These are phyloP conservation scores for Xanthoparmelia taractica DNA, from an alignment of 495 filamentous ascomycete genomes.

Conservation along the genomic window DNA sequence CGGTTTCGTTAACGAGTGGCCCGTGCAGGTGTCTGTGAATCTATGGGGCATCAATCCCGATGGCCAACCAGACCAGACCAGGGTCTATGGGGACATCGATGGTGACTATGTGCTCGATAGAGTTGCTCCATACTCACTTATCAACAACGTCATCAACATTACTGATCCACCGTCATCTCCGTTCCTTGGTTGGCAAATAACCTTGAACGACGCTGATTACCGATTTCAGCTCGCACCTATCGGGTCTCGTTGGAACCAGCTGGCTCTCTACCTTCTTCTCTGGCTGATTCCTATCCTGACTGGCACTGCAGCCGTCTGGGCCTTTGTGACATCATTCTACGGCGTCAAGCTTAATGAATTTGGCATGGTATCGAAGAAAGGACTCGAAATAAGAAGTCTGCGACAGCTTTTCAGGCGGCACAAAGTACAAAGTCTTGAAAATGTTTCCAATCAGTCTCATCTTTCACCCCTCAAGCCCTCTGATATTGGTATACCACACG, in stretches of 20 bases:
- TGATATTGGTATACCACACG: not conserved
- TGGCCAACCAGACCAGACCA: constrained; percentile 41
- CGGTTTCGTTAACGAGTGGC: constrained; percentile 47
- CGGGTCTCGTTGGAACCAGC: constrained; percentile 38
- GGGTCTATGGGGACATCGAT: constrained; percentile 44
- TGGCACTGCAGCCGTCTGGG: constrained; percentile 33
- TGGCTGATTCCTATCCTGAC: constrained; percentile 37
- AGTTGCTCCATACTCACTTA: constrained; percentile 36
- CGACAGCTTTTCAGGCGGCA: too few species aligned
- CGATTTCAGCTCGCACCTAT: constrained; percentile 36
- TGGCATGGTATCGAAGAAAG: constrained; percentile 50
- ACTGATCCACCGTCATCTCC: constrained; percentile 38
- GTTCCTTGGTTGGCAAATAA: constrained; percentile 37
- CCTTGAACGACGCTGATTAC: constrained; percentile 39
- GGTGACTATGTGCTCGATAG: constrained; percentile 37
- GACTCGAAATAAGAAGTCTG: too few species aligned
- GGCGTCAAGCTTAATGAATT: constrained; percentile 45
- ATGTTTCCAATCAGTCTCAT: too few species aligned
- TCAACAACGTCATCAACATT: constrained; percentile 41
- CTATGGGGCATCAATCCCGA: constrained; percentile 44
- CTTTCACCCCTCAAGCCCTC: too few species aligned
- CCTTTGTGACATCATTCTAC: constrained; percentile 46
- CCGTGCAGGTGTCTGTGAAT: constrained; percentile 40
- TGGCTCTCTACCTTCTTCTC: constrained; percentile 41
- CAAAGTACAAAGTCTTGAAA: too few species aligned